Evolutionary conservation across 2,329 filamentous ascomycete species (phyloP), one percentile per base, ranked within the genome.

Genomic region (Verticillium zaregamsianum): DNA sequence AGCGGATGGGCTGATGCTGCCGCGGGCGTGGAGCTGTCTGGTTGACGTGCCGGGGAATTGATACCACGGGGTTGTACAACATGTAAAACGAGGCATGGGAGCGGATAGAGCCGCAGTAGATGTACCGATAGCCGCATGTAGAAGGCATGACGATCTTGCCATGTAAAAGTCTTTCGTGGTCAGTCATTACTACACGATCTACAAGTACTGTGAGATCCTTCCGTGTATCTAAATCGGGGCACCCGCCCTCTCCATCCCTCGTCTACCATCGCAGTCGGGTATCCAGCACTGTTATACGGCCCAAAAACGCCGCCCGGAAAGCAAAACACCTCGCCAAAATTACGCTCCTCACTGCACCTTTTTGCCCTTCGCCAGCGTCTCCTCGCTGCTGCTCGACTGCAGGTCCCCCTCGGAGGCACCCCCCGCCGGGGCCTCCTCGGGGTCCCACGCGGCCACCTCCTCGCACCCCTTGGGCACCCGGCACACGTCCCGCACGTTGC

Each of bases 401-500:
- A 58, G 33, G 14, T 40, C 12, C 25, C n/a, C 33, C 4, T 55
- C 54, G 28, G 54, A 33, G 8, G 12, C 31, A 14, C 25, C 3
- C 25, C 54, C 15, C 28, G 14, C 6, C 20, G 7, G 45, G n/a
- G n/a, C 45, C 8, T 49, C 45, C 25, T 32, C 8, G 12, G 64
- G 70, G 49, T 67, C 65, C 81, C 80, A 84, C 17, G 68, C 65
- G 9, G 69, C 66, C 3, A 85, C 76, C 7, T 78, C 75, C 66
- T 86, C 85, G 66, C 90, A 92, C 0, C 87, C 87, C 56, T 74
- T 79, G 0, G 92, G 91, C 11, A 86, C 79, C 31, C 86, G 81
- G 69, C 90, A 94, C 25, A 76, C 60, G 12, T 79, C 78, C 59
- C 86, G 74, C 32, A 67, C 79, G 56, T 86, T 39, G 77, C 87